A percentile compares a stretch with the other conserved stretches of the same genome.
phyloP scores from a whole-genome alignment of 768 basidiomycete species.

The Psilocybe sp. region DNA sequence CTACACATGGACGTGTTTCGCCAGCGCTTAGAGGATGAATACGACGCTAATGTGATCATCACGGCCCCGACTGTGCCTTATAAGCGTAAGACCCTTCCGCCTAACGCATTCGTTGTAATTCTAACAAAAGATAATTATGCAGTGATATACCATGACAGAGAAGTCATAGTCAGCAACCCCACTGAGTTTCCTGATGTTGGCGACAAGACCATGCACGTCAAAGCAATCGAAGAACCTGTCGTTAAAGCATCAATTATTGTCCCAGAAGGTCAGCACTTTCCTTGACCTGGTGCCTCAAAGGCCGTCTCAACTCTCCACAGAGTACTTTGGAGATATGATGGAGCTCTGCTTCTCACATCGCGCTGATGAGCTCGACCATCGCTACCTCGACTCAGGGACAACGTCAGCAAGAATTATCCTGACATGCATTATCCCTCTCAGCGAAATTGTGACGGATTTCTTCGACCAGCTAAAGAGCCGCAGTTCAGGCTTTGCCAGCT shows the following conservation, averaged over 20 bases:
- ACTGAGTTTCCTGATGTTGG: conserved; percentile 89
- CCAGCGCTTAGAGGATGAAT: conserved; percentile 95
- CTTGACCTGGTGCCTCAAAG: neutral
- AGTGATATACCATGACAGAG: conserved; percentile 74
- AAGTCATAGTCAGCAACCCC: conserved; percentile 81
- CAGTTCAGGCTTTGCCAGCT: conserved; percentile 88
- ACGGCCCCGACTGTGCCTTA: conserved; percentile 97
- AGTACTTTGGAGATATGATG: conserved; percentile 96
- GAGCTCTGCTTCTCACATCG: conserved; percentile 86
- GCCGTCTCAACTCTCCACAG: conserved; percentile 33
- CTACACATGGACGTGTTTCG: conserved; percentile 97
- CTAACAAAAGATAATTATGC: conserved; percentile 3
- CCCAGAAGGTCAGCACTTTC: conserved; percentile 66
- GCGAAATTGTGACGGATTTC: conserved; percentile 93
- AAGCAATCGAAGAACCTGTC: conserved; percentile 86
- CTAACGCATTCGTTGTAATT: neutral
- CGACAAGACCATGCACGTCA: conserved; percentile 59
- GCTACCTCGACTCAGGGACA: conserved; percentile 68
- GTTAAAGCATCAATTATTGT: conserved; percentile 93
- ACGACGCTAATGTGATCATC: conserved; percentile 90
- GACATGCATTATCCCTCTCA: conserved; percentile 81
- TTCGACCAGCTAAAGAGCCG: conserved; percentile 93
- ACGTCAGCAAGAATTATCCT: conserved; percentile 71
- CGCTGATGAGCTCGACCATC: conserved; percentile 79
- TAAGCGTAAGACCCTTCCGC: conserved; percentile 51